Evolutionary conservation across 495 filamentous ascomycete species (phyloP).

Genomic region (Chaetomium cochliodes): DNA sequence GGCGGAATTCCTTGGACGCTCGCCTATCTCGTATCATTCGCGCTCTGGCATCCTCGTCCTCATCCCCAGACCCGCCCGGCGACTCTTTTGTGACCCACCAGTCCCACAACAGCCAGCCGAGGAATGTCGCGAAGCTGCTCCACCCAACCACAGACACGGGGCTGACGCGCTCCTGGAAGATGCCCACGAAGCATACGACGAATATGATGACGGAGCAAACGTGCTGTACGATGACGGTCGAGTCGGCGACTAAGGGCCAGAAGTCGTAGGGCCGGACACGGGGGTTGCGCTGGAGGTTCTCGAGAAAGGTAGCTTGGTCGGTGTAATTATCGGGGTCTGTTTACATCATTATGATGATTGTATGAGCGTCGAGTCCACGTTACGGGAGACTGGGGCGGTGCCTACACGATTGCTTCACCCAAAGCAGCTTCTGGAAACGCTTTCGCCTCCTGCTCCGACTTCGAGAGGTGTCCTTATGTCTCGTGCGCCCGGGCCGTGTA

Average conservation of each 20-base stretch:
- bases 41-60: conserved; percentile 33
- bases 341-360: neutral
- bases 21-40: conserved; percentile 23
- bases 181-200: conserved; percentile 87
- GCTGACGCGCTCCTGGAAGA: conserved; percentile 78
- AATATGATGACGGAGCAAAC: conserved; percentile 93
- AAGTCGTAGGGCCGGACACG: conserved; percentile 94
- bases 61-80: conserved; percentile 46
- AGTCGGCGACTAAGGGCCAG: conserved; percentile 93
- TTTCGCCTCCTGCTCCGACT: conserved; percentile 58
- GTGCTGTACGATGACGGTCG: conserved; percentile 95
- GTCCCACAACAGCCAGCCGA: conserved; percentile 92
- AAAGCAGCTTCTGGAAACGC: conserved; percentile 92
- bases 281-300: conserved; percentile 93
- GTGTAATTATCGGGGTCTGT: conserved; percentile 97
- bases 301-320: conserved; percentile 91
- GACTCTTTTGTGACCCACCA: conserved; percentile 67
- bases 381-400: neutral
- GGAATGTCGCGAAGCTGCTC: conserved; percentile 75
- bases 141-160: conserved; percentile 83
- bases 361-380: neutral
- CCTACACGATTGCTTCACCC: conserved; percentile 94
- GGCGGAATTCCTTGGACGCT: conserved; percentile 23
- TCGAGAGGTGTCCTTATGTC: conserved; percentile 38
- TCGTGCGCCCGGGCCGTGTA: conserved; percentile 27